phyloP scores from a whole-genome alignment of 768 basidiomycete species.

The Lactifluus piperatus region DNA sequence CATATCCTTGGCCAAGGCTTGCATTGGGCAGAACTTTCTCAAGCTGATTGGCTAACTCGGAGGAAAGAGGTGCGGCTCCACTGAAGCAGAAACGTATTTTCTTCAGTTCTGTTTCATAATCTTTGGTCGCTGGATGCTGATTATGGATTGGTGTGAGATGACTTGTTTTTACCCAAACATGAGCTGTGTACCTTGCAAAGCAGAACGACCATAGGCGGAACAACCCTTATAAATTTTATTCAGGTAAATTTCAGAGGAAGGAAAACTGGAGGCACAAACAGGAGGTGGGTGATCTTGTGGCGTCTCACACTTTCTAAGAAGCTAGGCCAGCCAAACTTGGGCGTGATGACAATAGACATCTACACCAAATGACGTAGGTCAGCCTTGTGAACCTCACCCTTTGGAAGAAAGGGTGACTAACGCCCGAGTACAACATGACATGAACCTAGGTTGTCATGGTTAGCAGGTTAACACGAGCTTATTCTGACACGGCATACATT shows the following conservation, averaged over 20 bases:
- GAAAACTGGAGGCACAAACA: slow-evolving; percentile 18
- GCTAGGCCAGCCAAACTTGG: slow-evolving; percentile 28
- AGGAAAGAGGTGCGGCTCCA: slow-evolving; percentile 30
- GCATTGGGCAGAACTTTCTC: slow-evolving; percentile 45
- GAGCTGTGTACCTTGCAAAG: slow-evolving; percentile 25
- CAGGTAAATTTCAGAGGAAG: neutral
- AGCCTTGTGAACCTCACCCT: neutral
- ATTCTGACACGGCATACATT: slow-evolving; percentile 7
- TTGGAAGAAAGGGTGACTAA: slow-evolving; percentile 6
- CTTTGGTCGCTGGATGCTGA: slow-evolving; percentile 26
- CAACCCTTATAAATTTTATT: slow-evolving; percentile 15
- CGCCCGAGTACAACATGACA: slow-evolving; percentile 23
- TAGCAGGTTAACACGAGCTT: neutral
- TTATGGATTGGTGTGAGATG: neutral
- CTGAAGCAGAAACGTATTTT: slow-evolving; percentile 24
- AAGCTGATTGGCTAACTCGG: slow-evolving; percentile 34
- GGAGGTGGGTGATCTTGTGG: slow-evolving; percentile 29
- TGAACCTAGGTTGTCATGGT: slow-evolving; percentile 22
- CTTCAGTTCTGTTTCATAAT: slow-evolving; percentile 24
- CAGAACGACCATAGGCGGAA: slow-evolving; percentile 27
- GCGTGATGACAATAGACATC: slow-evolving; percentile 28
- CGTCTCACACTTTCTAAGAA: slow-evolving; percentile 29
- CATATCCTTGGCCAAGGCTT: slow-evolving; percentile 53
- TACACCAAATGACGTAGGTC: slow-evolving; percentile 2
- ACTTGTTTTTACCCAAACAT: neutral